Percentiles rank a stretch among this genome's conserved stretches.
phyloP scores from a whole-genome alignment of 2,329 filamentous ascomycete genomes.

The Aureobasidium melanogenum region DNA sequence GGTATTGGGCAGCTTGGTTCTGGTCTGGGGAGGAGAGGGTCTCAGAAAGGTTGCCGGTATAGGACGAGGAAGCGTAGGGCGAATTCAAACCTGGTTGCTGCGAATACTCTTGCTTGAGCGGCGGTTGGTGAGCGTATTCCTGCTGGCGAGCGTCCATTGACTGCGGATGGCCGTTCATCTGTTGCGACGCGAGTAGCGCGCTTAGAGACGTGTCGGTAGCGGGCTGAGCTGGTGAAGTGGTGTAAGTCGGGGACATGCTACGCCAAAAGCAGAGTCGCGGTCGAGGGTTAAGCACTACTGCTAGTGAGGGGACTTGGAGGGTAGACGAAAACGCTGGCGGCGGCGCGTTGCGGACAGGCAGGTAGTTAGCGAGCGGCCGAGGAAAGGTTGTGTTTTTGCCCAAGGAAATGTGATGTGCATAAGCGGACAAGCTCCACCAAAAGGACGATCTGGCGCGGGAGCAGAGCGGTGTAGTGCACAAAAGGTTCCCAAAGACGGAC shows the following conservation, averaged over 20 bases:
- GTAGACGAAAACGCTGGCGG: conserved; percentile 24
- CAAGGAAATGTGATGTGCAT: conserved; percentile 41
- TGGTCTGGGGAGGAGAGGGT: conserved; percentile 70
- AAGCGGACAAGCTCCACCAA: conserved; percentile 23
- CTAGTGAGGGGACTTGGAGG: conserved; percentile 13
- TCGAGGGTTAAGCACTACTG: conserved; percentile 20
- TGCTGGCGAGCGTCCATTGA: conserved; percentile 47
- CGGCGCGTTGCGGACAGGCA: conserved; percentile 24
- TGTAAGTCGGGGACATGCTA: conserved; percentile 41
- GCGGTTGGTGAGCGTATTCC: conserved; percentile 32
- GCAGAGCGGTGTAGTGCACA: conserved; percentile 15
- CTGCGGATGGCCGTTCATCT: conserved; percentile 32
- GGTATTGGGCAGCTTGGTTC: conserved; percentile 85
- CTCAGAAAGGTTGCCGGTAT: conserved; percentile 66
- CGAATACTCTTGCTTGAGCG: conserved; percentile 30
- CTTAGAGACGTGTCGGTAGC: conserved; percentile 31
- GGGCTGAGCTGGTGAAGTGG: conserved; percentile 27
- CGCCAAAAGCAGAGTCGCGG: conserved; percentile 21
- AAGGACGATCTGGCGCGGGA: conserved; percentile 22
- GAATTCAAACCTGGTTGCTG: conserved; percentile 45
- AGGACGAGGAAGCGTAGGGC: conserved; percentile 42
- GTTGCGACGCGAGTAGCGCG: conserved; percentile 31
- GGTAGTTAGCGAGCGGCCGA: conserved; percentile 22
- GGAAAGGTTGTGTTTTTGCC: conserved; percentile 29
- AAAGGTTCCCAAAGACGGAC: conserved; percentile 11